Evolutionary conservation across 305 asterid species (phyloP), one percentile per base, ranked within the genome.

Genomic region (Andrographis paniculata): DNA sequence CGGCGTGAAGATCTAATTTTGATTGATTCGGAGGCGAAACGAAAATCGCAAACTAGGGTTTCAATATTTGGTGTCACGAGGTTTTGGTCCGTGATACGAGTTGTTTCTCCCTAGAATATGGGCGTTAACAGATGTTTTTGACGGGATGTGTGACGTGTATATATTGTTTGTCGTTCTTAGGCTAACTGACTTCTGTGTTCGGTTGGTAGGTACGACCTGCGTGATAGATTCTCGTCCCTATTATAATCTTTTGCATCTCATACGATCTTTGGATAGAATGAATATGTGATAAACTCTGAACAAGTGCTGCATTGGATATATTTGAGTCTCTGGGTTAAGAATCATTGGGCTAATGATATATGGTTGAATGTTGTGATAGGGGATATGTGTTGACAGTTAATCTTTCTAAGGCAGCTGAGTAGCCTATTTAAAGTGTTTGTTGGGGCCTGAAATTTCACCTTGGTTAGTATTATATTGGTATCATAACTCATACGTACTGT

Each of bases 21-120:
- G 60, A 52, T 58, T 44, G 48, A n/a, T n/a, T n/a, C n/a, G 42
- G 27, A 53, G 16, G 50, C 15, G 48, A 39, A 23, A 41, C 20
- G 12, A 8, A 19, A 30, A 7, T 9, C 17, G 49, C 42, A 36
- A 59, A 42, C 59, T 71, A 67, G 78, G 74, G 74, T 71, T 71
- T 67, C 71, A 12, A 43, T 52, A 39, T 55, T 44, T 43, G 56
- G 50, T 53, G 3, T 4, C 30, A 38, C 22, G 36, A 28, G 56
- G 56, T 60, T 64, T 38, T 48, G 27, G 47, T 48, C 63, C 42
- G 44, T 38, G 44, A 35, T 37, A 42, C n/a, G 39, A 41, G 14
- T 13, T 16, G 49, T 36, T 4, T 3, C 4, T 18, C 9, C 22
- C 4, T 1, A 10, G 23, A 14, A 14, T 36, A 14, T 50, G 45